Percentiles rank a stretch among this genome's conserved stretches.
phyloP scores from a whole-genome alignment of 495 filamentous ascomycete species.

The Penicillium fimorum region DNA sequence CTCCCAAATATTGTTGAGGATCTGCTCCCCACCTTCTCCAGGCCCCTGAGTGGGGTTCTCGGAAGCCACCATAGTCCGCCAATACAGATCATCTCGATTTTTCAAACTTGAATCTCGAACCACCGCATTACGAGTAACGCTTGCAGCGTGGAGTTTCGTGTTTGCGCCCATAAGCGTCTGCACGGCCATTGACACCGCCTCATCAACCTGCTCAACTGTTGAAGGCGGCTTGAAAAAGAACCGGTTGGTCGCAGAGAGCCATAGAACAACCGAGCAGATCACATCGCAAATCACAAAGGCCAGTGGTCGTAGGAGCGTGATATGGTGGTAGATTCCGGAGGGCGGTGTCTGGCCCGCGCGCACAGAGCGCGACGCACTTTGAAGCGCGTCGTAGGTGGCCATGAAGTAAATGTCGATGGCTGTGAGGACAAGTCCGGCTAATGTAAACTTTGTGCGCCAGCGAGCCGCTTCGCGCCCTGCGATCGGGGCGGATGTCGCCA shows the following conservation, averaged over 20 bases:
- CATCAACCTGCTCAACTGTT: slow-evolving; percentile 45
- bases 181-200: slow-evolving; percentile 40
- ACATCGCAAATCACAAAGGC: slow-evolving; percentile 60
- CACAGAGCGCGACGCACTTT: slow-evolving; percentile 40
- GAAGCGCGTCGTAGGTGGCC: slow-evolving; percentile 60
- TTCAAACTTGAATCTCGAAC: slow-evolving; percentile 56
- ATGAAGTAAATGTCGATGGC: slow-evolving; percentile 62
- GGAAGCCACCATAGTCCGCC: slow-evolving; percentile 49
- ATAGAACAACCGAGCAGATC: slow-evolving; percentile 61
- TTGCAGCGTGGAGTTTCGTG: slow-evolving; percentile 53
- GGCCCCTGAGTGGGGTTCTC: slow-evolving; percentile 29
- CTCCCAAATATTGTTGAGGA: slow-evolving; percentile 46
- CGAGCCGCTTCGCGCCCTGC: slow-evolving; percentile 54
- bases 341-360: slow-evolving; percentile 37
- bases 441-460: slow-evolving; percentile 70
- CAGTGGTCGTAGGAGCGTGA: slow-evolving; percentile 57
- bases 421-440: slow-evolving; percentile 59
- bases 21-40: slow-evolving; percentile 25
- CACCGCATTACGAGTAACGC: slow-evolving; percentile 56
- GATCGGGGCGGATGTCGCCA: slow-evolving; percentile 57
- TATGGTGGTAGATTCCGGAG: slow-evolving; percentile 62
- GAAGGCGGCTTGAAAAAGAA: slow-evolving; percentile 54
- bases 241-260: slow-evolving; percentile 74
- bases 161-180: slow-evolving; percentile 43
- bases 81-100: slow-evolving; percentile 55